Percentiles rank a stretch among this genome's conserved stretches.
These are phyloP conservation scores for Fusarium virguliforme DNA, from an alignment of 2,329 filamentous ascomycete species.

Conservation along the genomic window DNA sequence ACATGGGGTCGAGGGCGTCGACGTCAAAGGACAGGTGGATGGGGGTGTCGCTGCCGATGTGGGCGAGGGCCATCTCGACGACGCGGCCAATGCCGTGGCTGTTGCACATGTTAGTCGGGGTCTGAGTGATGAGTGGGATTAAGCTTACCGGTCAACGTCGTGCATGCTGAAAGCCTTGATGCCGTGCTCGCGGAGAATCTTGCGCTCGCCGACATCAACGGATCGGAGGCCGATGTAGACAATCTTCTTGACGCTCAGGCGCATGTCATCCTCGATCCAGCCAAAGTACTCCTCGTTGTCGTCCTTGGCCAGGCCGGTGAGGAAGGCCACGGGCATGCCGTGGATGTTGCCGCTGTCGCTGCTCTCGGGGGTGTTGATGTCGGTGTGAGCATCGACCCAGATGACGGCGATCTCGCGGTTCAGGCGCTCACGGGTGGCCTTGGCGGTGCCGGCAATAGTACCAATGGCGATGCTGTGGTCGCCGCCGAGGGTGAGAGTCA, in stretches of 20 bases:
- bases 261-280: conserved; percentile 85
- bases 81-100: conserved; percentile 95
- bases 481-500: conserved; percentile 93
- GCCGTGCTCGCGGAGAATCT: conserved; percentile 86
- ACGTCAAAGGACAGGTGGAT: conserved; percentile 99
- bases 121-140: not conserved
- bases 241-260: conserved; percentile 82
- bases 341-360: conserved; percentile 95
- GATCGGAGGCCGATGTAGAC: conserved; percentile 98
- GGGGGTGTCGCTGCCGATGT: conserved; percentile 94
- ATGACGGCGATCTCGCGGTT: conserved; percentile 91
- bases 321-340: conserved; percentile 96
- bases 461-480: conserved; percentile 98
- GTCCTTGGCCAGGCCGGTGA: conserved; percentile 87
- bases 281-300: conserved; percentile 87
- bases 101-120: conserved; percentile 23
- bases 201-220: conserved; percentile 95
- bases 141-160: conserved; percentile 86
- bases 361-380: conserved; percentile 96
- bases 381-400: conserved; percentile 98
- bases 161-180: conserved; percentile 99
- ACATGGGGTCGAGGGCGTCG: conserved; percentile 95
- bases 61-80: conserved; percentile 97
- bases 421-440: conserved; percentile 87
- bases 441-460: conserved; percentile 88